Base-by-base conservation (phyloP, 305 asterid genomes). In the Withania somnifera region DNA sequence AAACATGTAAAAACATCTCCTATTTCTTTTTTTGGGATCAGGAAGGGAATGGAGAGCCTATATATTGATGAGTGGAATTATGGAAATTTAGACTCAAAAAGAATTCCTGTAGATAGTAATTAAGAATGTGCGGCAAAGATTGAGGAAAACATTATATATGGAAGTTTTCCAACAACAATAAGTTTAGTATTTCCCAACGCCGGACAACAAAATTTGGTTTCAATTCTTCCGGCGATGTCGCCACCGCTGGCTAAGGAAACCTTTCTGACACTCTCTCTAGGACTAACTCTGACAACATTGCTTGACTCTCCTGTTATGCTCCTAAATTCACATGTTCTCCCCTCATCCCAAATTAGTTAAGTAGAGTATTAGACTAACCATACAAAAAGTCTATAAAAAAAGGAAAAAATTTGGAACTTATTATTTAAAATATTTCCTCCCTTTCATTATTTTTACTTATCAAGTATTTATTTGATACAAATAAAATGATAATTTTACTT, bases 301-400 rank as follows among this genome's bases (percentile, higher is more conserved):
- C 91, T 94, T 0, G 97, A 88, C 67, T 92, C 98, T 53, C 95
- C 94, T 14, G 66, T 89, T 84, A 88, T 93, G 97, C 91, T 94
- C 24, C 94, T 91, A 4, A 90, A 91, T 83, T 66, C 86, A 45
- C 93, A 90, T 92, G 97, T 92, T 47, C 45, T 19, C 34, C 3
- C 34, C 3, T 3, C 34, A 3, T 3, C 34, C 34, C 34, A 1
- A 30, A 30, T 30, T 30, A n/a, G n/a, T n/a, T n/a, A n/a, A n/a
- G n/a, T n/a, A n/a, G n/a, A n/a, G n/a, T n/a, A n/a, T n/a, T n/a
- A n/a, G n/a, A n/a, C n/a, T n/a, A n/a, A n/a, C n/a, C n/a, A n/a
- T n/a, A n/a, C n/a, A n/a, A n/a, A n/a, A n/a, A n/a, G n/a, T n/a
- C n/a, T n/a, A n/a, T n/a, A n/a, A n/a, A n/a, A n/a, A n/a, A n/a